phyloP scores from a whole-genome alignment of 306 rosid species.

The Sicyos edulis region DNA sequence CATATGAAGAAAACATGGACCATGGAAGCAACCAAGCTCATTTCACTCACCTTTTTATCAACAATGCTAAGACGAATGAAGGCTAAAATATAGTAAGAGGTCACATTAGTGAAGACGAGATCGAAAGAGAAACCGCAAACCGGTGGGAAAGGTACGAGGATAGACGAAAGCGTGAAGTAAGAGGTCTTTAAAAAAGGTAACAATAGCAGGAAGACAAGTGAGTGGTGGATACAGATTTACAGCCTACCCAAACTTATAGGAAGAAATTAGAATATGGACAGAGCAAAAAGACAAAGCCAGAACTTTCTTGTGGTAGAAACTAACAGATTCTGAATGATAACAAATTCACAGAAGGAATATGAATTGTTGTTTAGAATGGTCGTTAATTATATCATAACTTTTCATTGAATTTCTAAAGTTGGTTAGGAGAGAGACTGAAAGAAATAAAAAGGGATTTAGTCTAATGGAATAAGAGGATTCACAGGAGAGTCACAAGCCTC shows the following conservation, averaged over 20 bases:
- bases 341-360: background rate
- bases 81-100: conserved; percentile 5
- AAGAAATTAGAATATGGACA: background rate
- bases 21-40: background rate
- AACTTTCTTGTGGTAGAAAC: background rate
- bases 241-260: too few species aligned
- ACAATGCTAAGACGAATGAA: background rate
- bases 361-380: background rate
- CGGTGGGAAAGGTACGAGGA: too few species aligned
- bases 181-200: background rate
- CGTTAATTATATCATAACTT: background rate
- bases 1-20: conserved; percentile 10
- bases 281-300: background rate
- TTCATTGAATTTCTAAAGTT: conserved; percentile 8
- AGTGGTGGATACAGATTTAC: too few species aligned
- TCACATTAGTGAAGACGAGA: too few species aligned
- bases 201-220: background rate
- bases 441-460: background rate
- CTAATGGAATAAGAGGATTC: conserved; percentile 1
- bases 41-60: conserved; percentile 6
- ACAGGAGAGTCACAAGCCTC: conserved; percentile 8
- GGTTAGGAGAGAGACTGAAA: background rate
- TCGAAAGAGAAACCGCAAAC: too few species aligned
- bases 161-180: conserved; percentile 4
- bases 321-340: too few species aligned